phyloP scores from a whole-genome alignment of 768 basidiomycete species.

The Clitopilus hobsonii region DNA sequence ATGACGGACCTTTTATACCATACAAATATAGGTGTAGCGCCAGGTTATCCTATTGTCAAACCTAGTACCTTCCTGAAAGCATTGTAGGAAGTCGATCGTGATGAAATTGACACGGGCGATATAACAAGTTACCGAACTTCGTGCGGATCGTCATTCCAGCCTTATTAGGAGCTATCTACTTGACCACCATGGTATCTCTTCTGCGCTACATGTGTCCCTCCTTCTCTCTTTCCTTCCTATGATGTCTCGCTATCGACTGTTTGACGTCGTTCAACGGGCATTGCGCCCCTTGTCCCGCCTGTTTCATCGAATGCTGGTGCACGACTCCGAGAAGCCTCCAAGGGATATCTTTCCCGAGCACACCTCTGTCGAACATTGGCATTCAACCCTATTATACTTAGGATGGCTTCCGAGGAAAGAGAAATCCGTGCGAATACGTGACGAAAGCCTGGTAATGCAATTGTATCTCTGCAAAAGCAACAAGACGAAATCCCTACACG shows the following conservation, averaged over 20 bases:
- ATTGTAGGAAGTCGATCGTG: too few relatives aligned
- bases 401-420: neutral
- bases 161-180: neutral
- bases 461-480: neutral
- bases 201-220: too few relatives aligned
- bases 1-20: too few relatives aligned
- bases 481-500: neutral
- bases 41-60: too few relatives aligned
- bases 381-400: neutral
- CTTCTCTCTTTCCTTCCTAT: too few relatives aligned
- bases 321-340: neutral
- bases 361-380: neutral
- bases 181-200: neutral
- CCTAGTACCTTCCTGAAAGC: too few relatives aligned
- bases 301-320: neutral
- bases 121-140: too few relatives aligned
- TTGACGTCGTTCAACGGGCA: neutral
- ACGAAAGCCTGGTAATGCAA: neutral
- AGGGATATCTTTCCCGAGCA: neutral
- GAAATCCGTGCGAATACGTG: neutral
- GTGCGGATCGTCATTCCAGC: too few relatives aligned
- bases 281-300: neutral
- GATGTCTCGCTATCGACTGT: neutral
- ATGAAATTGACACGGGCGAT: too few relatives aligned
- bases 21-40: too few relatives aligned